phyloP scores from a whole-genome alignment of 1,139 yeast species.

The Hyphopichia pseudoburtonii region DNA sequence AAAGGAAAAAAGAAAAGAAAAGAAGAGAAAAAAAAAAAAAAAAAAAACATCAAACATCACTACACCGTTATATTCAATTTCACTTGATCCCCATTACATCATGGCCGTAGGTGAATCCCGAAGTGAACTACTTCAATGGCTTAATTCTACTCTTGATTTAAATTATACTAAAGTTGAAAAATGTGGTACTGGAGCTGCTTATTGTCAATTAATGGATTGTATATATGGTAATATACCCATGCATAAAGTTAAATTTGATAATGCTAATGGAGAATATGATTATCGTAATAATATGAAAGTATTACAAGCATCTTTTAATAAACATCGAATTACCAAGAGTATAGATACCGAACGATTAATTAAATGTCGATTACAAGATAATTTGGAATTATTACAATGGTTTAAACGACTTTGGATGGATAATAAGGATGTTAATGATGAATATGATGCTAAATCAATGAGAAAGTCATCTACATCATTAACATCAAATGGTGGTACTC shows the following conservation, averaged over 20 bases:
- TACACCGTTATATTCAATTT: no score
- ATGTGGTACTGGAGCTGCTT: constrained; percentile 94
- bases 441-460: constrained; percentile 59
- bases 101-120: constrained; percentile 66
- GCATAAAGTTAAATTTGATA: constrained; percentile 69
- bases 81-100: no score
- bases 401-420: constrained; percentile 80
- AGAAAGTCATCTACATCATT: not conserved
- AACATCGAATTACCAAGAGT: constrained; percentile 68
- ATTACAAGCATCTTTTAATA: constrained; percentile 72
- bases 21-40: not conserved
- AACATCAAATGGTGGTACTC: not conserved
- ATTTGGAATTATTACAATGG: constrained; percentile 93
- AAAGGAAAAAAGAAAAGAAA: not conserved
- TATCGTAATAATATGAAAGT: constrained; percentile 79
- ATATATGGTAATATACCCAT: constrained; percentile 81
- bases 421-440: constrained; percentile 56
- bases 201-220: constrained; percentile 88
- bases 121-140: constrained; percentile 82
- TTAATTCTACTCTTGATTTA: constrained; percentile 66
- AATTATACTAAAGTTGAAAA: constrained; percentile 81
- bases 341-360: constrained; percentile 80
- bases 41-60: not conserved
- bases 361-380: constrained; percentile 90
- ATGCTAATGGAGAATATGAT: constrained; percentile 69